Percentiles rank a stretch among this genome's conserved stretches.
Evolutionary conservation across 345 rosid species (phyloP).

Genomic region (Zanthoxylum bungeanum): DNA sequence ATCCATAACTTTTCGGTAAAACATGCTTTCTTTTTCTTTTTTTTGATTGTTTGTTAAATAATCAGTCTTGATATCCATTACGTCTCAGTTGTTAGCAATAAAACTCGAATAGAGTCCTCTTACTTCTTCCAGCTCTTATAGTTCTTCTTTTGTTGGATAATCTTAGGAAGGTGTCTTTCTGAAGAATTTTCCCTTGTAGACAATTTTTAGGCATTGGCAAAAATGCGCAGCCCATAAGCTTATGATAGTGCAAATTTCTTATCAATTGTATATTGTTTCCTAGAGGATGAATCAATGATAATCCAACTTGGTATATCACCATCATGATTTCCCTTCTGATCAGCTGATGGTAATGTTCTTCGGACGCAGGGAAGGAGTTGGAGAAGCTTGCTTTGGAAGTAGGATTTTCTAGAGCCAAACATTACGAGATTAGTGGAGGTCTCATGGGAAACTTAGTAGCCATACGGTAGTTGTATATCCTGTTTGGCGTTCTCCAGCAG

Average conservation of each 20-base stretch:
- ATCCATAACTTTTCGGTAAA: background rate
- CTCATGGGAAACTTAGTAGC: constrained; percentile 84
- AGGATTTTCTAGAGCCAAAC: constrained; percentile 66
- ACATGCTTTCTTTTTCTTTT: background rate
- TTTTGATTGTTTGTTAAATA: background rate
- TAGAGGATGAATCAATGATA: background rate
- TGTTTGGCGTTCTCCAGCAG: constrained; percentile 5
- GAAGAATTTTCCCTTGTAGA: background rate
- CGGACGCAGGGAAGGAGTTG: constrained; percentile 60
- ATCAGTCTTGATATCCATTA: background rate
- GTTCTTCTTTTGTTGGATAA: background rate
- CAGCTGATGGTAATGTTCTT: background rate
- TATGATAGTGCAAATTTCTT: background rate
- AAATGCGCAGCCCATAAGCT: no score
- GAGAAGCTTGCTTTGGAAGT: constrained; percentile 71
- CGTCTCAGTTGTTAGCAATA: background rate
- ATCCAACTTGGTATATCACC: background rate
- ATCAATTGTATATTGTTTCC: background rate
- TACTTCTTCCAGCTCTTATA: background rate
- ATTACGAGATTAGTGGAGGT: constrained; percentile 74
- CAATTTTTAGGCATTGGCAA: background rate
- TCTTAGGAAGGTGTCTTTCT: background rate
- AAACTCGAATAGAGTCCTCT: background rate
- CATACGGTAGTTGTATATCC: constrained; percentile 31
- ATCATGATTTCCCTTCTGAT: background rate